Conservation (phyloP, 495 filamentous ascomycete genomes). For the Aspergillus avenaceus region DNA sequence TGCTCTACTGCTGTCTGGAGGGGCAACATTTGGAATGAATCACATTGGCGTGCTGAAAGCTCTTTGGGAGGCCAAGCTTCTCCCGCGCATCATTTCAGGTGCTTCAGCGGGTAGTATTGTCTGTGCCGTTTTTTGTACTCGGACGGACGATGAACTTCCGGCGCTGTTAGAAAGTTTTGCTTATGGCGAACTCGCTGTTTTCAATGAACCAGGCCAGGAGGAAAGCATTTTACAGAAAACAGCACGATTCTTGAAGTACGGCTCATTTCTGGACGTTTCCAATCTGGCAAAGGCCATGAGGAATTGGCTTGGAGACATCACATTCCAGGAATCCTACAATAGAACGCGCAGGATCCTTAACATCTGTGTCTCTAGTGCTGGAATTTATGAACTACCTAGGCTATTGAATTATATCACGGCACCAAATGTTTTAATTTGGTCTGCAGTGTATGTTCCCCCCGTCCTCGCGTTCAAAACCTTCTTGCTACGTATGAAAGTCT, state of each 20-base stretch:
- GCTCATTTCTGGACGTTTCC: constrained; percentile 76
- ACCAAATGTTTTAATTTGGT: constrained; percentile 94
- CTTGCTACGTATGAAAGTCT: not conserved
- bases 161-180: constrained; percentile 67
- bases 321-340: constrained; percentile 94
- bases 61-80: constrained; percentile 67
- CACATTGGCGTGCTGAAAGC: constrained; percentile 93
- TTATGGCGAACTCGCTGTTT: constrained; percentile 79
- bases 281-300: constrained; percentile 80
- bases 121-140: constrained; percentile 77
- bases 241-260: constrained; percentile 73
- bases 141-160: constrained; percentile 81
- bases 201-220: constrained; percentile 66
- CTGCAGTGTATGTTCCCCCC: constrained; percentile 65
- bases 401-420: constrained; percentile 91
- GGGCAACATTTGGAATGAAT: constrained; percentile 92
- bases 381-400: constrained; percentile 79
- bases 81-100: constrained; percentile 90
- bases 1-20: constrained; percentile 82
- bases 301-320: constrained; percentile 75
- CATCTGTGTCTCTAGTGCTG: constrained; percentile 84
- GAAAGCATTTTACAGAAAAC: constrained; percentile 65
- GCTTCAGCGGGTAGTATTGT: constrained; percentile 95
- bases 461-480: not conserved
- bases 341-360: constrained; percentile 85